Evolutionary conservation across 2,329 filamentous ascomycete genomes (phyloP).

Genomic region (Kalmusia sp.): DNA sequence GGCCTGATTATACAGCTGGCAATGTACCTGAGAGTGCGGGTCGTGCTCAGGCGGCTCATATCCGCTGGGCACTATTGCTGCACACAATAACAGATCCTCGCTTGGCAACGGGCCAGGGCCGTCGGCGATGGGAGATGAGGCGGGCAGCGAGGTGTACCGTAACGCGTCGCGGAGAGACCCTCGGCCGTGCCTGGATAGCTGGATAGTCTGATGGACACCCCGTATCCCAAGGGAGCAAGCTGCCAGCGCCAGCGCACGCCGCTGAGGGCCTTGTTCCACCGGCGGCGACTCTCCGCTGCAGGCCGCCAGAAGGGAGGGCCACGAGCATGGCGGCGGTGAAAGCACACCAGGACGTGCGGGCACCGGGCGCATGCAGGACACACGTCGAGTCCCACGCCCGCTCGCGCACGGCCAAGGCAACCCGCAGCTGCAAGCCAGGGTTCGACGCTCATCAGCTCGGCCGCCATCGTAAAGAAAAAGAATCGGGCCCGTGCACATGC

Average conservation of each 20-base stretch:
- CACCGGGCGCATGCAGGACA: too few relatives aligned
- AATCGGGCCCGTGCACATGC: conserved; percentile 8
- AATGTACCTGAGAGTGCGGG: conserved; percentile 29
- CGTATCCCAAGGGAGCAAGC: not conserved
- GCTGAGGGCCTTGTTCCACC: not conserved
- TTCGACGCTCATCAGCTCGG: conserved; percentile 9
- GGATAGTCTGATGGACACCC: too few relatives aligned
- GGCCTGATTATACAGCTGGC: not conserved
- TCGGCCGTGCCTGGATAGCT: too few relatives aligned
- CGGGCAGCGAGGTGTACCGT: conserved; percentile 21
- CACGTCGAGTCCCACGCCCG: not conserved
- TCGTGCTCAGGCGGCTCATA: conserved; percentile 19
- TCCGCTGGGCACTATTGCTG: conserved; percentile 23
- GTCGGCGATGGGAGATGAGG: not conserved
- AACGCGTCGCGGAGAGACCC: too few relatives aligned
- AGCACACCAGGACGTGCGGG: too few relatives aligned
- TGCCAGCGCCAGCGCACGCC: not conserved
- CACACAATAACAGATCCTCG: conserved; percentile 32
- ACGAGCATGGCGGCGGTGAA: conserved; percentile 4
- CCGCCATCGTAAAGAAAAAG: conserved; percentile 4
- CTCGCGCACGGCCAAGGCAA: conserved; percentile 7
- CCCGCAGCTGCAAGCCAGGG: conserved; percentile 12
- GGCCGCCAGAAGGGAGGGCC: not conserved
- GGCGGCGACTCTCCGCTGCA: not conserved
- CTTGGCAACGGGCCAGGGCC: conserved; percentile 34